These are phyloP conservation scores for Smallanthus sonchifolius DNA, from an alignment of 129 eudicot species.

Conservation along the genomic window DNA sequence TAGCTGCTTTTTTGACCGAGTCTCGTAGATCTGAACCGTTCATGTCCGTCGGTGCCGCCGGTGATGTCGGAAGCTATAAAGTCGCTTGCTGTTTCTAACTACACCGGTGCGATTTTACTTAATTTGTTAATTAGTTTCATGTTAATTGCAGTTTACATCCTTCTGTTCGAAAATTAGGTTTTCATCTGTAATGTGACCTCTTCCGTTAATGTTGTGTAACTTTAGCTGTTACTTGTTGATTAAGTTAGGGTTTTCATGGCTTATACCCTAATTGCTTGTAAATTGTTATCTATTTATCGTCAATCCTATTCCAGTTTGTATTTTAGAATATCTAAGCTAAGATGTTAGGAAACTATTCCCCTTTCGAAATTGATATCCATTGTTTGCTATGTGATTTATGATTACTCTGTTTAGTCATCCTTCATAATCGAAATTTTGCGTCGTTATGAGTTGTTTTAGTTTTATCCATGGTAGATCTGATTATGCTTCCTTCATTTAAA, in stretches of 20 bases:
- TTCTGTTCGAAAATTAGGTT: conserved; percentile 8
- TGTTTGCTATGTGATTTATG: background rate
- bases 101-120: conserved; percentile 30
- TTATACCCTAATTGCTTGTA: background rate
- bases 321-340: background rate
- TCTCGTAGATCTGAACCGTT: conserved; percentile 43
- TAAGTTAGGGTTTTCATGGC: conserved; percentile 16
- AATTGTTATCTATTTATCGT: background rate
- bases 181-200: background rate
- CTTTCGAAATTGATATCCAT: too few relatives aligned
- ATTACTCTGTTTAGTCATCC: background rate
- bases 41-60: conserved; percentile 27
- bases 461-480: conserved; percentile 13
- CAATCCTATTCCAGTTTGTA: background rate
- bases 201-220: background rate
- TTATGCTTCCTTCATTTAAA: conserved; percentile 9
- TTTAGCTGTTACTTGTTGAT: conserved; percentile 1
- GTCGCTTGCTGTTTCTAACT: conserved; percentile 8
- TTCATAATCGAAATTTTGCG: background rate
- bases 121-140: background rate
- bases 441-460: background rate
- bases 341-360: too few relatives aligned
- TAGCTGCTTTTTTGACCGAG: conserved; percentile 19
- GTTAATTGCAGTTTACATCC: background rate
- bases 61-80: conserved; percentile 36